These are phyloP conservation scores for Fusarium sp. DNA, from an alignment of 2,329 filamentous ascomycete genomes.

Conservation along the genomic window DNA sequence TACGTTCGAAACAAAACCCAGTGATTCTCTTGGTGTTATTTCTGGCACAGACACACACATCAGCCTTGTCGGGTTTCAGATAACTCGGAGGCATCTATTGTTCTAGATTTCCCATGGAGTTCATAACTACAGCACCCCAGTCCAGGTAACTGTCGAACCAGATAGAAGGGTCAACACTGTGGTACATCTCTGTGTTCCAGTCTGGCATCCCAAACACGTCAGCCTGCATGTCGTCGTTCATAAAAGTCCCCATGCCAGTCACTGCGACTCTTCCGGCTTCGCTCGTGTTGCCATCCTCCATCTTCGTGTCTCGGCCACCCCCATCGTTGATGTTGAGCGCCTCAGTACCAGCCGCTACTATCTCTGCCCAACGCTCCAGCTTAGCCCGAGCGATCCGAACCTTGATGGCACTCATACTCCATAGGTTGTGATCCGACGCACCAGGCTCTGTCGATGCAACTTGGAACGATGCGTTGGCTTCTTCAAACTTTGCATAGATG, in stretches of 20 bases:
- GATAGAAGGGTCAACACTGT: constrained; percentile 48
- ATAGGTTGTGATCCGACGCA: constrained; percentile 56
- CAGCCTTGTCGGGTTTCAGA: not conserved
- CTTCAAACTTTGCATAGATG: constrained; percentile 55
- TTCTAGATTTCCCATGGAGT: constrained; percentile 42
- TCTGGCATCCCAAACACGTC: constrained; percentile 42
- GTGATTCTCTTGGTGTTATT: too few species aligned
- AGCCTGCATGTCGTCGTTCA: constrained; percentile 32
- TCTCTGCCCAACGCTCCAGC: constrained; percentile 58
- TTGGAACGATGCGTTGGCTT: constrained; percentile 52
- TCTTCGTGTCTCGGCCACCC: constrained; percentile 24
- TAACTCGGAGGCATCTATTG: constrained; percentile 9
- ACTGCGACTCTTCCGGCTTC: not conserved
- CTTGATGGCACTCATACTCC: constrained; percentile 59
- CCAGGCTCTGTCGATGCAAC: constrained; percentile 45
- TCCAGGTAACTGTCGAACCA: constrained; percentile 51
- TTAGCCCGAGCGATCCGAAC: constrained; percentile 57
- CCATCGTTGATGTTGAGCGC: constrained; percentile 36
- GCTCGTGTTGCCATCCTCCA: constrained; percentile 10
- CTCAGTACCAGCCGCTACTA: constrained; percentile 52
- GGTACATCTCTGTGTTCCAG: constrained; percentile 44
- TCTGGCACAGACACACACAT: too few species aligned
- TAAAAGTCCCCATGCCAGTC: constrained; percentile 8
- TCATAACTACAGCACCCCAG: constrained; percentile 48
- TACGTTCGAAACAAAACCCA: too few species aligned